Conservation (phyloP, 2,329 filamentous ascomycete species). For the Colletotrichum sp. region DNA sequence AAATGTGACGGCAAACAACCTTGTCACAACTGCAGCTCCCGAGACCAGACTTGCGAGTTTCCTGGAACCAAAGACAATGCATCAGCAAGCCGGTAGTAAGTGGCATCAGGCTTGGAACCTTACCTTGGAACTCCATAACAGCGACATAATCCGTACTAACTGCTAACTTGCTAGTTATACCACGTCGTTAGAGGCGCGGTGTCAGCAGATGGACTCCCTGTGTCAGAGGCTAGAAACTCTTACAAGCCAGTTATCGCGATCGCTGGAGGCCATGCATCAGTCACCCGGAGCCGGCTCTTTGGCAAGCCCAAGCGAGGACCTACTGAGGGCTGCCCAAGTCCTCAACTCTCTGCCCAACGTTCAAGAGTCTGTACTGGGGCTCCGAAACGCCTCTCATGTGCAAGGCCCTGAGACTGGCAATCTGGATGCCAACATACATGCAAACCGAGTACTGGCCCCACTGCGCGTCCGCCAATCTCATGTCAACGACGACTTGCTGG, state of each 20-base stretch:
- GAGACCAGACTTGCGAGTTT: slow-evolving; percentile 24
- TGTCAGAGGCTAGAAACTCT: slow-evolving; percentile 27
- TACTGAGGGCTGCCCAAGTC: slow-evolving; percentile 17
- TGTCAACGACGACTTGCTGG: not conserved
- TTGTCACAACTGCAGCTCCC: slow-evolving; percentile 28
- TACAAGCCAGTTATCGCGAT: slow-evolving; percentile 18
- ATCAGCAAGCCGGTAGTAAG: slow-evolving; percentile 25
- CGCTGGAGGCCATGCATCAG: not conserved
- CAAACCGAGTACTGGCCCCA: not conserved
- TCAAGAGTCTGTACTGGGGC: not conserved
- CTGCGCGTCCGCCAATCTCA: not conserved
- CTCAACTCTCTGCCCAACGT: slow-evolving; percentile 13
- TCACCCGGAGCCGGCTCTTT: not conserved
- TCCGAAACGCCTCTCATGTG: not conserved
- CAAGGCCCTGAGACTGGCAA: not conserved
- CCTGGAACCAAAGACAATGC: slow-evolving; percentile 28
- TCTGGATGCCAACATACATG: not conserved
- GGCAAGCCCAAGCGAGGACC: not conserved
- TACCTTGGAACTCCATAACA: not conserved
- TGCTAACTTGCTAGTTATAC: slow-evolving; percentile 15
- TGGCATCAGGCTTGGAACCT: not conserved
- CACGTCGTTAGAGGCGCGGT: slow-evolving; percentile 26
- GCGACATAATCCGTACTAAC: not conserved
- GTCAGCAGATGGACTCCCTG: slow-evolving; percentile 27
- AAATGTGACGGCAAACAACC: slow-evolving; percentile 31